Percentiles rank a stretch among this genome's conserved stretches.
Evolutionary conservation across 2,329 filamentous ascomycete species (phyloP).

Genomic region (Spiromastix sp.): DNA sequence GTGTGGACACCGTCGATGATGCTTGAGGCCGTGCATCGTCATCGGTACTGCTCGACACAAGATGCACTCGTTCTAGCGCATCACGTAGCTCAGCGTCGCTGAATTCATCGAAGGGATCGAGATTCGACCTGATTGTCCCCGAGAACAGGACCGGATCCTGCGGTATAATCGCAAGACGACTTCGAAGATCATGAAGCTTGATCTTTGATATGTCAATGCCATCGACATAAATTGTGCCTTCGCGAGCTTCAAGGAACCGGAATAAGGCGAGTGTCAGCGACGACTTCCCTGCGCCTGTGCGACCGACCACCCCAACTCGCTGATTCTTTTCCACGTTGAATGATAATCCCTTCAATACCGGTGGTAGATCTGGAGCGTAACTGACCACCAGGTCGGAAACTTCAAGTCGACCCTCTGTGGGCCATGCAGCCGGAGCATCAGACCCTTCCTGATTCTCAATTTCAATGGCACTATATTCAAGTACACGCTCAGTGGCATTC

Average conservation of each 20-base stretch:
- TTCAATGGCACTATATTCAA: conserved; percentile 61
- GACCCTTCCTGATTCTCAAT: conserved; percentile 56
- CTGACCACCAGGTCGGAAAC: conserved; percentile 61
- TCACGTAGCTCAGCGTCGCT: conserved; percentile 59
- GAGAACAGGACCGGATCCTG: conserved; percentile 76
- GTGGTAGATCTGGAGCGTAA: conserved; percentile 61
- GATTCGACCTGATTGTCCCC: conserved; percentile 63
- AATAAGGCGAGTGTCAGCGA: conserved; percentile 66
- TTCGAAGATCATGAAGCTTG: conserved; percentile 58
- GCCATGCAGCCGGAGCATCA: conserved; percentile 61
- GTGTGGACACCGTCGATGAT: neutral
- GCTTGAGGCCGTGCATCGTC: conserved; percentile 20
- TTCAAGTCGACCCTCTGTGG: conserved; percentile 60
- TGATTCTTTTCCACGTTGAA: conserved; percentile 59
- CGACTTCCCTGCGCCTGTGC: conserved; percentile 70
- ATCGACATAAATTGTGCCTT: conserved; percentile 60
- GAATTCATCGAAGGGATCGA: conserved; percentile 66
- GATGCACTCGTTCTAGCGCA: conserved; percentile 59
- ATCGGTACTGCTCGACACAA: conserved; percentile 39
- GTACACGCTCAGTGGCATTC: conserved; percentile 65
- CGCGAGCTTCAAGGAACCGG: conserved; percentile 61
- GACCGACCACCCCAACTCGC: conserved; percentile 64
- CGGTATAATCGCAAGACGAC: conserved; percentile 69
- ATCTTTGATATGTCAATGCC: conserved; percentile 65
- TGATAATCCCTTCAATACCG: conserved; percentile 58